Conservation (phyloP, 1,139 yeast genomes). For the Saccharomyces hybrid region DNA sequence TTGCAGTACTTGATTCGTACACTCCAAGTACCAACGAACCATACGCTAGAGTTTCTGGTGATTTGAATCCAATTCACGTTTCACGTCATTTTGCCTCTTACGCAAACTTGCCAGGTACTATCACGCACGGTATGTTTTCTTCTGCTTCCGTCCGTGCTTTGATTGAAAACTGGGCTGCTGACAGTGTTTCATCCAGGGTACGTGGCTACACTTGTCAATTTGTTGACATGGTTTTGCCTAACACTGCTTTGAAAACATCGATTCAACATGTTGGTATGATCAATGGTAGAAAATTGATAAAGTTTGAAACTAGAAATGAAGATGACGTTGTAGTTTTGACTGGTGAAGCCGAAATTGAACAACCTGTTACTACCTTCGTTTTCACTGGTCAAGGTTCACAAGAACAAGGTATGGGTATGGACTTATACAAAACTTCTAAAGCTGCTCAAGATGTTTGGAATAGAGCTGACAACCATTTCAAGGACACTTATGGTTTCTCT, state of each 20-base stretch:
- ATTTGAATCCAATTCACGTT: slow-evolving; percentile 96
- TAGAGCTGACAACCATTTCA: slow-evolving; percentile 90
- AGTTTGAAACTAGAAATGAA: slow-evolving; percentile 80
- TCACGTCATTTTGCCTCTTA: slow-evolving; percentile 90
- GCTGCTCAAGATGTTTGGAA: slow-evolving; percentile 98
- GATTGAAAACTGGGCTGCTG: slow-evolving; percentile 98
- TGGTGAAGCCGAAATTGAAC: slow-evolving; percentile 98
- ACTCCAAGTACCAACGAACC: slow-evolving; percentile 80
- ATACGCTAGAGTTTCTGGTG: slow-evolving; percentile 96
- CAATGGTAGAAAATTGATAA: slow-evolving; percentile 94
- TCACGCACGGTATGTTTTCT: slow-evolving; percentile 98
- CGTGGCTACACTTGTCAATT: slow-evolving; percentile 88
- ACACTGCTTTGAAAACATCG: slow-evolving; percentile 78
- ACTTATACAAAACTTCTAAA: slow-evolving; percentile 78
- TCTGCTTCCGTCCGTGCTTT: slow-evolving; percentile 91
- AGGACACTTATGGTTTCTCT: slow-evolving; percentile 92
- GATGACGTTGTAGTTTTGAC: slow-evolving; percentile 73
- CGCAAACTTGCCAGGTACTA: slow-evolving; percentile 92
- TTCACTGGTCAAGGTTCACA: slow-evolving; percentile 99
- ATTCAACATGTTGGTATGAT: slow-evolving; percentile 98
- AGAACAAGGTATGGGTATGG: slow-evolving; percentile 99
- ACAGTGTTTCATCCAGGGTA: slow-evolving; percentile 90
- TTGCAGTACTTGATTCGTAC: slow-evolving; percentile 48
- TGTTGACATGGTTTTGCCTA: slow-evolving; percentile 96
- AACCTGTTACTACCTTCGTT: slow-evolving; percentile 92